Percentiles rank a stretch among this genome's conserved stretches.
Evolutionary conservation across 116 monocot genomes (phyloP).

Genomic region (Zostera marina): DNA sequence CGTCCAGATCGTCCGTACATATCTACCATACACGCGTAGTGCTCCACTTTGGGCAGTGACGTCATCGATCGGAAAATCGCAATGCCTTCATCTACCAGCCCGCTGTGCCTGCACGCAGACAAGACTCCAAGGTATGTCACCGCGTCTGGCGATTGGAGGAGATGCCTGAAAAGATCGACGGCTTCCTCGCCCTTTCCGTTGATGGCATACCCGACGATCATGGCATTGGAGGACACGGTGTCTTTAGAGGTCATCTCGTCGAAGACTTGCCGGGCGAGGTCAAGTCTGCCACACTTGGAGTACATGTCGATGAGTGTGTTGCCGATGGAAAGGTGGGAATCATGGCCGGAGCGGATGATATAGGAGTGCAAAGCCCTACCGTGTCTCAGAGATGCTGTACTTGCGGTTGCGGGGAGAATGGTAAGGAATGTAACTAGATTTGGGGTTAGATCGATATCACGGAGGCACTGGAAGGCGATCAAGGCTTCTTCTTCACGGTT

Average conservation of each 20-base stretch:
- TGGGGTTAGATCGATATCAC: constrained; percentile 32
- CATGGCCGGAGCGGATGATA: constrained; percentile 33
- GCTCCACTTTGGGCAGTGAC: constrained; percentile 38
- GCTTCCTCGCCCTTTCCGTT: constrained; percentile 41
- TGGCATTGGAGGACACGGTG: constrained; percentile 46
- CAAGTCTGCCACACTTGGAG: constrained; percentile 59
- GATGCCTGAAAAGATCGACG: constrained; percentile 29
- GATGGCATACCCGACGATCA: constrained; percentile 52
- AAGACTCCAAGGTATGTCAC: constrained; percentile 41
- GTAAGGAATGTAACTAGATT: constrained; percentile 49
- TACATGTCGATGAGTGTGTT: constrained; percentile 84
- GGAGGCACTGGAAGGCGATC: constrained; percentile 32
- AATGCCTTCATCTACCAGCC: constrained; percentile 52
- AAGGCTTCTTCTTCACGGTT: constrained; percentile 41
- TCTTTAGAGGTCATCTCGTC: constrained; percentile 38
- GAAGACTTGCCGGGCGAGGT: constrained; percentile 35
- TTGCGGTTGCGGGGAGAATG: constrained; percentile 52
- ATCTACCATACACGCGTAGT: constrained; percentile 79
- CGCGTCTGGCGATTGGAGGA: constrained; percentile 26
- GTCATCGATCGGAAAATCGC: constrained; percentile 41
- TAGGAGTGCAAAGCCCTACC: constrained; percentile 50
- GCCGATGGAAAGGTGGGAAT: constrained; percentile 22
- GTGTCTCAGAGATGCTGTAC: constrained; percentile 29
- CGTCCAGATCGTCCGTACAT: constrained; percentile 55
- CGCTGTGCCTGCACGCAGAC: constrained; percentile 74